These are phyloP conservation scores for Scolecobasidium constrictum DNA, from an alignment of 2,329 filamentous ascomycete species.

Conservation along the genomic window DNA sequence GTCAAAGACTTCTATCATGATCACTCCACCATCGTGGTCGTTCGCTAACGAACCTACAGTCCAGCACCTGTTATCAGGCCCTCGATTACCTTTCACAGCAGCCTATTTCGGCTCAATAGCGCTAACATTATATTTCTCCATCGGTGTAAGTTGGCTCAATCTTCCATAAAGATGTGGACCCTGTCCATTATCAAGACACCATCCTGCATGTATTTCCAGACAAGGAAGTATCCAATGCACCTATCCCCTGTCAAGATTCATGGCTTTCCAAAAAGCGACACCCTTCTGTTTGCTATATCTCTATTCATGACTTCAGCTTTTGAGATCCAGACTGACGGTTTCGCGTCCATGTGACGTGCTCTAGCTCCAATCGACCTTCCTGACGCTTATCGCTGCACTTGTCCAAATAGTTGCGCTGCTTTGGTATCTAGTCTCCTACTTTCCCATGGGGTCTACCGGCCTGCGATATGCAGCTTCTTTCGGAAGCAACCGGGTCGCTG, in stretches of 20 bases:
- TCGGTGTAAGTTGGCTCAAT: constrained; percentile 60
- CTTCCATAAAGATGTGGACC: constrained; percentile 10
- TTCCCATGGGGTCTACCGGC: constrained; percentile 89
- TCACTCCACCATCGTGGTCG: not conserved
- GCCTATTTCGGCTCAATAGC: constrained; percentile 91
- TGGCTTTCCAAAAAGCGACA: no score
- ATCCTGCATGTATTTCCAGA: constrained; percentile 16
- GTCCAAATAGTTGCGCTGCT: constrained; percentile 72
- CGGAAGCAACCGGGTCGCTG: constrained; percentile 69
- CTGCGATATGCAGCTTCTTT: constrained; percentile 78
- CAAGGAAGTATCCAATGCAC: not conserved
- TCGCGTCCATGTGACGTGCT: constrained; percentile 21
- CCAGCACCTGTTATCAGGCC: constrained; percentile 72
- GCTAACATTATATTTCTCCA: constrained; percentile 81
- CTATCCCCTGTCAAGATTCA: constrained; percentile 13
- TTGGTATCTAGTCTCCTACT: constrained; percentile 96
- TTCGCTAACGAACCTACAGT: constrained; percentile 24
- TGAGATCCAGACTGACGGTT: constrained; percentile 16
- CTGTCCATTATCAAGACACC: constrained; percentile 3
- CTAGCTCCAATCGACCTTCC: constrained; percentile 70
- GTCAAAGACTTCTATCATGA: constrained; percentile 16
- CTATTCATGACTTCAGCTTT: no score
- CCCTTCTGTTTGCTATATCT: no score
- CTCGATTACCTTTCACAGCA: constrained; percentile 82
- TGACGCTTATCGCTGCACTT: constrained; percentile 76